Evolutionary conservation across 768 basidiomycete species (phyloP).

Genomic region (Xanthoconium stramineum): DNA sequence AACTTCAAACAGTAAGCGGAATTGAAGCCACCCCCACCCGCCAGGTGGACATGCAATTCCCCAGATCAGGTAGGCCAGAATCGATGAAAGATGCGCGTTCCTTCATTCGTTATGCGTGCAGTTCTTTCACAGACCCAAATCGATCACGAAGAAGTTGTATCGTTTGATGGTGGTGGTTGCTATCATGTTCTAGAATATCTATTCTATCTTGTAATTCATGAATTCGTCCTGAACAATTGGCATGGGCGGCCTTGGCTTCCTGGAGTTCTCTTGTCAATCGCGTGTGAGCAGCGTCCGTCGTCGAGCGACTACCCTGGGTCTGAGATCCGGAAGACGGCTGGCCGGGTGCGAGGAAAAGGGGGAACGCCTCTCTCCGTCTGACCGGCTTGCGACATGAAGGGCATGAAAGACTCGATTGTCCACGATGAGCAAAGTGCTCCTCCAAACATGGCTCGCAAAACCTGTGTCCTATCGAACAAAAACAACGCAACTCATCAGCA

Average conservation of each 20-base stretch:
- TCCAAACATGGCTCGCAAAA: conserved; percentile 30
- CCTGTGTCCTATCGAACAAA: conserved; percentile 27
- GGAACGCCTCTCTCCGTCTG: conserved; percentile 25
- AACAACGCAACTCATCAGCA: conserved; percentile 13
- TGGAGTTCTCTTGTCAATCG: conserved; percentile 14
- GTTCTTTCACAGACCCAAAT: not conserved
- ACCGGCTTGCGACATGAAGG: conserved; percentile 32
- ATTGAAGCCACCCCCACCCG: too few relatives aligned
- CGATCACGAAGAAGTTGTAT: conserved; percentile 15
- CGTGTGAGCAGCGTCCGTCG: conserved; percentile 3
- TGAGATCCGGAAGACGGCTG: conserved; percentile 1
- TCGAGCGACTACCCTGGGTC: not conserved
- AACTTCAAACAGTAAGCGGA: too few relatives aligned
- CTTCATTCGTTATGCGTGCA: not conserved
- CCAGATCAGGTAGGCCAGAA: not conserved
- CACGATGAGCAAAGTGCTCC: conserved; percentile 16
- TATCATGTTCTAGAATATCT: conserved; percentile 4
- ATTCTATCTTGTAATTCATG: conserved; percentile 13
- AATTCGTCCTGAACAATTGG: conserved; percentile 8
- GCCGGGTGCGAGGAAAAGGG: conserved; percentile 25
- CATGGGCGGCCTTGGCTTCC: conserved; percentile 13
- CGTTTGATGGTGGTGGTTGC: conserved; percentile 4
- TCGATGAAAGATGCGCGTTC: not conserved
- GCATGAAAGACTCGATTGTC: conserved; percentile 13
- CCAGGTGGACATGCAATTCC: not conserved